Conservation (phyloP, 2,329 filamentous ascomycete genomes). For the Trichoderma arundinaceum region DNA sequence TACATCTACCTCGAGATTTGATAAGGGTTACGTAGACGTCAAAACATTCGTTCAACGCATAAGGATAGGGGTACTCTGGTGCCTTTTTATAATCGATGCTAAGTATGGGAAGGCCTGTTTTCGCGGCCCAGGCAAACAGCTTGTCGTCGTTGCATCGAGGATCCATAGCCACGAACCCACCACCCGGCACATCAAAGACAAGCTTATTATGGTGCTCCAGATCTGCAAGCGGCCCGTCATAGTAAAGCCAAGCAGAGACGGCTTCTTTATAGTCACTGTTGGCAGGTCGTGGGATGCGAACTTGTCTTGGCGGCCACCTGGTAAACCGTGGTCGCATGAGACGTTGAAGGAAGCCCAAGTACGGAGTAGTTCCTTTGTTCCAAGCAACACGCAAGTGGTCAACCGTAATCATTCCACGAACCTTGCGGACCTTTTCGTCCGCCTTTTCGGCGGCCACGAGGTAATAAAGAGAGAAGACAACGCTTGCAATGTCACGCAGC, state of each 20-base stretch:
- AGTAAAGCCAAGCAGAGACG: conserved; percentile 89
- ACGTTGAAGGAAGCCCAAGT: conserved; percentile 73
- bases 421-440: conserved; percentile 94
- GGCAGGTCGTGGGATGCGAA: conserved; percentile 81
- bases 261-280: conserved; percentile 84
- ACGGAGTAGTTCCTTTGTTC: conserved; percentile 93
- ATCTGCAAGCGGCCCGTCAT: conserved; percentile 82
- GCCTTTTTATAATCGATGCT: conserved; percentile 81
- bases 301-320: conserved; percentile 77
- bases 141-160: conserved; percentile 95
- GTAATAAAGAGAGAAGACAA: conserved; percentile 89
- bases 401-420: conserved; percentile 83
- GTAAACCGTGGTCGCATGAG: conserved; percentile 80
- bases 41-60: conserved; percentile 56
- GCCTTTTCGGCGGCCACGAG: conserved; percentile 90
- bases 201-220: conserved; percentile 77
- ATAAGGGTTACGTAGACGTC: conserved; percentile 52
- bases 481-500: conserved; percentile 79
- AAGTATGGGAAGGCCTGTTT: conserved; percentile 84
- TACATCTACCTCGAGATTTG: conserved; percentile 49
- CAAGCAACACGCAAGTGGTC: conserved; percentile 91
- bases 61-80: conserved; percentile 57
- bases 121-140: conserved; percentile 88
- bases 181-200: conserved; percentile 88
- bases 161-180: conserved; percentile 95